Percentiles rank a stretch among this genome's conserved stretches.
phyloP scores from a whole-genome alignment of 352 stramenopile genomes.

The Globisporangium ultimum region DNA sequence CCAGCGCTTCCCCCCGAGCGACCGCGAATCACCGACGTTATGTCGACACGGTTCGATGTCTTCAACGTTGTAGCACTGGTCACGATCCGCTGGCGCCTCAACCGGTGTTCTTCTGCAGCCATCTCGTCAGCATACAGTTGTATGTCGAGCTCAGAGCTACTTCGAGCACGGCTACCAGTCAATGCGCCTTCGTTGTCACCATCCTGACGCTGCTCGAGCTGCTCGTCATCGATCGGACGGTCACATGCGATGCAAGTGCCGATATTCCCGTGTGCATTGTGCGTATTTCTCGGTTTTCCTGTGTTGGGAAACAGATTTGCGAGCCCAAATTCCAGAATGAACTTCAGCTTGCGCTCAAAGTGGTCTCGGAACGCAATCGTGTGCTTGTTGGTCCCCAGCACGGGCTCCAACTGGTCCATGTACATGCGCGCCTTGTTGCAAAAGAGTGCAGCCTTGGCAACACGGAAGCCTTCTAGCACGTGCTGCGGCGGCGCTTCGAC shows the following conservation, averaged over 20 bases:
- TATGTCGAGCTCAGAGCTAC: slow-evolving; percentile 2
- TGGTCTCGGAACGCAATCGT: slow-evolving; percentile 41
- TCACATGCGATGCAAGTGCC: slow-evolving; percentile 67
- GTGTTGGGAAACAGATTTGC: slow-evolving; percentile 60
- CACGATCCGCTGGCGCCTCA: slow-evolving; percentile 25
- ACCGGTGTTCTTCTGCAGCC: slow-evolving; percentile 28
- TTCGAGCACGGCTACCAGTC: not conserved
- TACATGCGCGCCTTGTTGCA: slow-evolving; percentile 27
- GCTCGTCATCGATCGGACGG: slow-evolving; percentile 41
- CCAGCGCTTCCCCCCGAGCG: slow-evolving; percentile 28
- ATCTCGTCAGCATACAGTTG: slow-evolving; percentile 15
- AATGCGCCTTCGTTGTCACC: not conserved
- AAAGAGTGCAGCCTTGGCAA: slow-evolving; percentile 42
- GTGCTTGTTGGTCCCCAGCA: slow-evolving; percentile 33
- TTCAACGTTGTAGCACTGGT: slow-evolving; percentile 1
- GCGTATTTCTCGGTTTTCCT: slow-evolving; percentile 28
- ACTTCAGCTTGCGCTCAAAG: slow-evolving; percentile 40
- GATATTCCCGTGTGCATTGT: slow-evolving; percentile 25
- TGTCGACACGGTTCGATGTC: slow-evolving; percentile 44
- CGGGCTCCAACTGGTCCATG: slow-evolving; percentile 49
- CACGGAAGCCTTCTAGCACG: slow-evolving; percentile 48
- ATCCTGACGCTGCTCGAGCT: slow-evolving; percentile 1
- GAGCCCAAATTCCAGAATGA: slow-evolving; percentile 56
- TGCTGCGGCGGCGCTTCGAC: slow-evolving; percentile 39
- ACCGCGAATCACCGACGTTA: slow-evolving; percentile 35